These are phyloP conservation scores for Psidium friedrichsthalianum DNA, from an alignment of 345 rosid genomes.

Conservation along the genomic window DNA sequence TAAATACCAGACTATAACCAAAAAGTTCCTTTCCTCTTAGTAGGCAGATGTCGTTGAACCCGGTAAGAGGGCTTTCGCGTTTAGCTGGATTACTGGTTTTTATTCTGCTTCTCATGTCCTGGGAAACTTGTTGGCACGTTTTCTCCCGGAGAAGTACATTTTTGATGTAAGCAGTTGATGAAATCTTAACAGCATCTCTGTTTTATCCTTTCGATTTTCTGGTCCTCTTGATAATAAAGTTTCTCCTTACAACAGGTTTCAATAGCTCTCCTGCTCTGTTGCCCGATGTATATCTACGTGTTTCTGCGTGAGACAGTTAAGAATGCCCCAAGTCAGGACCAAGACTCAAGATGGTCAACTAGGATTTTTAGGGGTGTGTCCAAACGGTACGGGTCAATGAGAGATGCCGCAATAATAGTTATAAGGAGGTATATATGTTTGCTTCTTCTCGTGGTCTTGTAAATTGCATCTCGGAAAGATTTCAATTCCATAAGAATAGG, in stretches of 20 bases:
- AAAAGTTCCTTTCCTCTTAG: slow-evolving; percentile 3
- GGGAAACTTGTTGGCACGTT: slow-evolving; percentile 35
- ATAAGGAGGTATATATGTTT: slow-evolving; percentile 13
- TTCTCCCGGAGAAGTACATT: slow-evolving; percentile 40
- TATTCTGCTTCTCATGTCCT: slow-evolving; percentile 37
- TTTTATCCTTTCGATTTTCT: background rate
- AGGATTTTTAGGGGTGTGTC: slow-evolving; percentile 10
- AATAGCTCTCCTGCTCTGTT: slow-evolving; percentile 24
- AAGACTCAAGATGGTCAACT: slow-evolving; percentile 16
- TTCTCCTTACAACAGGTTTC: slow-evolving; percentile 31
- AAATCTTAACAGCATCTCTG: background rate
- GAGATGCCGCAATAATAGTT: slow-evolving; percentile 27
- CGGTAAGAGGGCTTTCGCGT: slow-evolving; percentile 29
- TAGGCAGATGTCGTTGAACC: slow-evolving; percentile 40
- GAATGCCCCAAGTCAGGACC: slow-evolving; percentile 9
- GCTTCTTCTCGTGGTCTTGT: background rate
- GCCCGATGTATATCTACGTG: slow-evolving; percentile 29
- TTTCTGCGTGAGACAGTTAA: slow-evolving; percentile 31
- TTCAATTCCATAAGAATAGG: background rate
- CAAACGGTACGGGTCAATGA: slow-evolving; percentile 31
- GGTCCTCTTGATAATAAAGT: background rate
- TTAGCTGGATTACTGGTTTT: slow-evolving; percentile 43
- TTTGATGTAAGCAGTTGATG: slow-evolving; percentile 20
- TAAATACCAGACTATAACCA: background rate
- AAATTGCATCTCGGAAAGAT: background rate